Percentiles rank a stretch among this genome's conserved stretches.
phyloP scores from a whole-genome alignment of 2,329 filamentous ascomycete species.

The Chalara sp. region DNA sequence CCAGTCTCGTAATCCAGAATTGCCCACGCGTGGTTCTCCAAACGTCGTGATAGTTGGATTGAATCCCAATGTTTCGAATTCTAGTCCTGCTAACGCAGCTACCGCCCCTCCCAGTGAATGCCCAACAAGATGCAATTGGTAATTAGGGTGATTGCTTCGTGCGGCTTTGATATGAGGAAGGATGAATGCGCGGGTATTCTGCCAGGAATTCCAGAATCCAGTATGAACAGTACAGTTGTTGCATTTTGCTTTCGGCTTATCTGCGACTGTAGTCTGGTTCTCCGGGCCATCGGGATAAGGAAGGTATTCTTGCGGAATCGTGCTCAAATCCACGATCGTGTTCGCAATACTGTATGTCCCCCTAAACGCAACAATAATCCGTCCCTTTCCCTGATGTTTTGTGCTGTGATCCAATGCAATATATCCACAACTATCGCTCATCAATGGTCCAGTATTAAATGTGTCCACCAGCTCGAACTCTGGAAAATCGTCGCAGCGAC shows the following conservation, averaged over 20 bases:
- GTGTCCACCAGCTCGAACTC: slow-evolving; percentile 70
- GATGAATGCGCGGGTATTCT: slow-evolving; percentile 62
- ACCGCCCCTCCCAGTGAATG: slow-evolving; percentile 89
- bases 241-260: slow-evolving; percentile 42
- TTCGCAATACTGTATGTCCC: slow-evolving; percentile 94
- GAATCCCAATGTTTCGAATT: slow-evolving; percentile 71
- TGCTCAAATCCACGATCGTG: slow-evolving; percentile 83
- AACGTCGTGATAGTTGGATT: slow-evolving; percentile 79
- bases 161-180: slow-evolving; percentile 59
- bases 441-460: slow-evolving; percentile 82
- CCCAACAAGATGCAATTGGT: slow-evolving; percentile 72
- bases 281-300: slow-evolving; percentile 60
- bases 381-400: slow-evolving; percentile 16
- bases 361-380: slow-evolving; percentile 82
- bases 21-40: slow-evolving; percentile 71
- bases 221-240: slow-evolving; percentile 86
- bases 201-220: slow-evolving; percentile 84
- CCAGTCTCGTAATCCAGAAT: slow-evolving; percentile 40
- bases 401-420: slow-evolving; percentile 71
- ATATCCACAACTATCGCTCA: slow-evolving; percentile 91
- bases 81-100: slow-evolving; percentile 77
- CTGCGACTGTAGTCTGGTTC: slow-evolving; percentile 5
- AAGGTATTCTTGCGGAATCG: slow-evolving; percentile 81
- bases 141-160: slow-evolving; percentile 56
- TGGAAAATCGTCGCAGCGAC: slow-evolving; percentile 78